Percentiles rank a stretch among this genome's conserved stretches.
These are phyloP conservation scores for Eucommia ulmoides DNA, from an alignment of 257 asterid species.

Conservation along the genomic window DNA sequence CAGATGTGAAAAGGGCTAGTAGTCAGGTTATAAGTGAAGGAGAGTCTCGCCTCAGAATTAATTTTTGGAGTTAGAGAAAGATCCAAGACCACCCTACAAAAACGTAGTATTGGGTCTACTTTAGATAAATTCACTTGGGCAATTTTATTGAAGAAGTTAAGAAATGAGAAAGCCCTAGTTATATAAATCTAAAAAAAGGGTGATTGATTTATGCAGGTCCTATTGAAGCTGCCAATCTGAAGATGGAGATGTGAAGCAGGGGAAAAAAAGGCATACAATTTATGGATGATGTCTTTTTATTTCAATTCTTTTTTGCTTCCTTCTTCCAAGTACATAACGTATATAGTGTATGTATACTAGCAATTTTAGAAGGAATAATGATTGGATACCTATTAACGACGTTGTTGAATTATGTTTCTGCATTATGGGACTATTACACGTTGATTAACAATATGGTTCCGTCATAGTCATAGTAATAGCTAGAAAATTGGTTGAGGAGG, in stretches of 20 bases:
- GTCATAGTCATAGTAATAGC: background rate
- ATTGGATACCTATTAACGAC: slow-evolving; percentile 11
- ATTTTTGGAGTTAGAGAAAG: background rate
- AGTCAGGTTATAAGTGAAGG: too few relatives aligned
- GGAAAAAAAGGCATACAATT: slow-evolving; percentile 6
- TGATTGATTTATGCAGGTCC: slow-evolving; percentile 30
- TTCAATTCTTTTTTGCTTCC: slow-evolving; percentile 13
- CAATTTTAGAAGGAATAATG: slow-evolving; percentile 20
- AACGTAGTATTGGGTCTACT: background rate
- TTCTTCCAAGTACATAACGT: slow-evolving; percentile 14
- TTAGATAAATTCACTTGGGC: background rate
- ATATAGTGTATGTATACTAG: slow-evolving; percentile 24
- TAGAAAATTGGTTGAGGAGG: background rate
- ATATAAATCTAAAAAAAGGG: slow-evolving; percentile 8
- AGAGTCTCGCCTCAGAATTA: too few relatives aligned
- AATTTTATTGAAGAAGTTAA: background rate
- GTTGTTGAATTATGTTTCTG: slow-evolving; percentile 8
- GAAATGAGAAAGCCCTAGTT: background rate
- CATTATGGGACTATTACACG: background rate
- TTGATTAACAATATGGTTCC: background rate
- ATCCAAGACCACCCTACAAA: background rate
- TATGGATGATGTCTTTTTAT: slow-evolving; percentile 14
- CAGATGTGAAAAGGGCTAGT: too few relatives aligned
- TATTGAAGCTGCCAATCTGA: slow-evolving; percentile 34
- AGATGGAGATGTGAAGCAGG: slow-evolving; percentile 57